A percentile compares a stretch with the other conserved stretches of the same genome.
Evolutionary conservation across 2,329 filamentous ascomycete species (phyloP).

Genomic region (Truncatella angustata): DNA sequence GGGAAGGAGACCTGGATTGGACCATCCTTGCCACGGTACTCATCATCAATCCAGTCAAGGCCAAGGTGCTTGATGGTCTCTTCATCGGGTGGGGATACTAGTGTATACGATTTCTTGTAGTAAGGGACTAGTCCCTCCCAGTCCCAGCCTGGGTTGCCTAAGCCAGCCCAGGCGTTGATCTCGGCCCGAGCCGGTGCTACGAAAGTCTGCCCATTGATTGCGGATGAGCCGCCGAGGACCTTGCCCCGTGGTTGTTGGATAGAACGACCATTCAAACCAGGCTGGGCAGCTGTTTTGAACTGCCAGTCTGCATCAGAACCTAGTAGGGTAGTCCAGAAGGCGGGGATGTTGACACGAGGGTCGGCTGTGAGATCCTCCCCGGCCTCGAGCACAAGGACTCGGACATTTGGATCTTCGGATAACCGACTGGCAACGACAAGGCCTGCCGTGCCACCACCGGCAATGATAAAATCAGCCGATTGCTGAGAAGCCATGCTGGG

Average conservation of each 20-base stretch:
- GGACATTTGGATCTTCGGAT: slow-evolving; percentile 6
- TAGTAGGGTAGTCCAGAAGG: slow-evolving; percentile 6
- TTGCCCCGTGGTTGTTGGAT: slow-evolving; percentile 12
- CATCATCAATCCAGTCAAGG: slow-evolving; percentile 15
- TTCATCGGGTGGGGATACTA: neutral
- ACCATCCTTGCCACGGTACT: slow-evolving; percentile 10
- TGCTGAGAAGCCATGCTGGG: too few relatives aligned
- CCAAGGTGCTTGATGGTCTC: slow-evolving; percentile 11
- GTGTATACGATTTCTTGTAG: slow-evolving; percentile 33
- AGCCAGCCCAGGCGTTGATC: slow-evolving; percentile 40
- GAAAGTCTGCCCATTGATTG: slow-evolving; percentile 14
- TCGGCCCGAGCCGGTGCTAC: slow-evolving; percentile 18
- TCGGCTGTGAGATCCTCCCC: slow-evolving; percentile 2
- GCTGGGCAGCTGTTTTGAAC: slow-evolving; percentile 13
- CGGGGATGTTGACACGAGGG: slow-evolving; percentile 9
- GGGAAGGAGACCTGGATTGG: slow-evolving; percentile 14
- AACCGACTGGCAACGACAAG: slow-evolving; percentile 7
- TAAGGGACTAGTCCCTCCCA: slow-evolving; percentile 44
- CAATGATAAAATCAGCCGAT: too few relatives aligned
- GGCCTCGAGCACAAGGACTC: slow-evolving; percentile 14
- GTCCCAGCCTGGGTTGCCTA: slow-evolving; percentile 44
- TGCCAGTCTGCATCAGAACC: slow-evolving; percentile 12
- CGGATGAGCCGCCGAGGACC: slow-evolving; percentile 16
- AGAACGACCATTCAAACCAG: neutral
- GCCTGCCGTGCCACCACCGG: slow-evolving; percentile 13